Conservation (phyloP, 2,329 filamentous ascomycete genomes). For the Sphaceloma murrayae region DNA sequence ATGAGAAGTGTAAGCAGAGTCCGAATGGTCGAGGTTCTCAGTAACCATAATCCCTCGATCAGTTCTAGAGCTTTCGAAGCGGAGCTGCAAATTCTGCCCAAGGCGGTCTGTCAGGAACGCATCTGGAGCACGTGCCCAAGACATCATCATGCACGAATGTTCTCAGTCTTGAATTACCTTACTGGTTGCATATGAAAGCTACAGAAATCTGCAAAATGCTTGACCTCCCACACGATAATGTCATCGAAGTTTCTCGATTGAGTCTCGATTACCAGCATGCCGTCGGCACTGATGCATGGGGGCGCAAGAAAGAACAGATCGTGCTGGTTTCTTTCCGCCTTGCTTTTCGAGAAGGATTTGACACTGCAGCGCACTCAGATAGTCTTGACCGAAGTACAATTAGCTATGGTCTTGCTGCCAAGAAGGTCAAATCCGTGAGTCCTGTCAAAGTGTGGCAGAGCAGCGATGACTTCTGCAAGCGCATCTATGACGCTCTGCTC, state of each 20-base stretch:
- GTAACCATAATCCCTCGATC: background rate
- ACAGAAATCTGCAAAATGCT: no score
- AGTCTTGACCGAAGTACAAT: constrained; percentile 59
- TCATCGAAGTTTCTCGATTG: constrained; percentile 54
- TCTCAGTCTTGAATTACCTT: no score
- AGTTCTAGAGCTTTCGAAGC: constrained; percentile 15
- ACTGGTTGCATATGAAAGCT: no score
- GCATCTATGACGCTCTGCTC: constrained; percentile 17
- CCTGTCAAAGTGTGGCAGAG: constrained; percentile 13
- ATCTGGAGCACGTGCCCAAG: background rate
- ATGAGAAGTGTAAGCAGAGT: background rate
- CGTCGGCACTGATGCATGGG: constrained; percentile 59
- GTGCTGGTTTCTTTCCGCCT: constrained; percentile 52
- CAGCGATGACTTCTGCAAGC: constrained; percentile 13
- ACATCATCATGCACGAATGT: no score
- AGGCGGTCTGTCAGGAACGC: constrained; percentile 6
- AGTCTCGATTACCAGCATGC: constrained; percentile 42
- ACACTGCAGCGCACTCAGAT: constrained; percentile 49
- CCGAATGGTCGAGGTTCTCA: no score
- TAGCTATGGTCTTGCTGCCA: constrained; percentile 64
- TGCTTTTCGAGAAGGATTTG: constrained; percentile 47
- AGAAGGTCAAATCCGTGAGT: constrained; percentile 40
- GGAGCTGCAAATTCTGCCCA: constrained; percentile 9
- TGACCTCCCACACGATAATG: constrained; percentile 17
- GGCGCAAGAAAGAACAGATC: constrained; percentile 53